These are phyloP conservation scores for Zygoascus ofunaensis DNA, from an alignment of 805 yeast species.

Conservation along the genomic window DNA sequence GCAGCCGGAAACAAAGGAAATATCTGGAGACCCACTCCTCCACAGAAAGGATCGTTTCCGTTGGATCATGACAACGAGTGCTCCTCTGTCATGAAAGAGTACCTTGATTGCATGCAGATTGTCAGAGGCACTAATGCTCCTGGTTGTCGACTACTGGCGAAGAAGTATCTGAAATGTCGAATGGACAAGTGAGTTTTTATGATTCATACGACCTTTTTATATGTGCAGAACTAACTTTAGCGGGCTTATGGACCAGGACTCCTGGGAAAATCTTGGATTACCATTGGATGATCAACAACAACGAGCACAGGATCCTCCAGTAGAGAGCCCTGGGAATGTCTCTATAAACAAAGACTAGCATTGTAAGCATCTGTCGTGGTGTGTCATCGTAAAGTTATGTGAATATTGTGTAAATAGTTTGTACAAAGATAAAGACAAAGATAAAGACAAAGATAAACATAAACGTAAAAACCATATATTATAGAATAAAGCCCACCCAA, in stretches of 20 bases:
- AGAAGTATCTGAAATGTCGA: conserved; percentile 71
- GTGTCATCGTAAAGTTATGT: too few species aligned
- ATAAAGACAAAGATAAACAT: too few species aligned
- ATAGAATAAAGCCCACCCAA: too few species aligned
- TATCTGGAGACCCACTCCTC: conserved; percentile 65
- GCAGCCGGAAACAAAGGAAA: conserved; percentile 17
- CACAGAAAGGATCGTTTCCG: conserved; percentile 94
- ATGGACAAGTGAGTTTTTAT: conserved; percentile 54
- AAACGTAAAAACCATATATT: too few species aligned
- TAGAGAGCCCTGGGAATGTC: too few species aligned
- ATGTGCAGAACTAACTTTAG: conserved; percentile 8
- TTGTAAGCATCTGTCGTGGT: too few species aligned
- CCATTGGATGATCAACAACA: conserved; percentile 41
- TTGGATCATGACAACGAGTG: conserved; percentile 86
- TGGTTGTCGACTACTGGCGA: conserved; percentile 81
- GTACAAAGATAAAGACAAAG: too few species aligned
- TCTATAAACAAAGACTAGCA: too few species aligned
- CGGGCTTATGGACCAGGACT: conserved; percentile 49
- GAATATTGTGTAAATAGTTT: too few species aligned
- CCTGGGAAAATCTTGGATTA: conserved; percentile 53
- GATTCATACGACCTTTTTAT: conserved; percentile 12
- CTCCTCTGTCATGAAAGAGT: conserved; percentile 59
- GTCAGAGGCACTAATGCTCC: conserved; percentile 80
- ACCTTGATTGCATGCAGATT: conserved; percentile 67
- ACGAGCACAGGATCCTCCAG: too few species aligned